Conservation (phyloP, 2,329 filamentous ascomycete species). For the Microsporum ferrugineum region DNA sequence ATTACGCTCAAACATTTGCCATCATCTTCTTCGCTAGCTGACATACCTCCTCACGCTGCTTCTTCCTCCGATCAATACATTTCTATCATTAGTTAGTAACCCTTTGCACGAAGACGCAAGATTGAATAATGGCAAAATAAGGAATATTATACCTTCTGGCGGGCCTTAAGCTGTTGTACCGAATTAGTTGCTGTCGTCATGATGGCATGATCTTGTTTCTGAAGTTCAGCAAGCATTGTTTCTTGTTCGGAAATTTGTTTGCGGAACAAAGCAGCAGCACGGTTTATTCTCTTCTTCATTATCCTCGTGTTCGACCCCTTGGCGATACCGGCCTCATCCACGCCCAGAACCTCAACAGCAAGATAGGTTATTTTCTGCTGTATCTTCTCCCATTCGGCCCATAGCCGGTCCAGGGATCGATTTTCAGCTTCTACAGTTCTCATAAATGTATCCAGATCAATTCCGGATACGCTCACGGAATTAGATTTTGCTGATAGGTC, state of each 20-base stretch:
- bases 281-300: conserved; percentile 9
- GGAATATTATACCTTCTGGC: conserved; percentile 12
- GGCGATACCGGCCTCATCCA: not conserved
- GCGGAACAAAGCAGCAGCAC: conserved; percentile 5
- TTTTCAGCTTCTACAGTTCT: not conserved
- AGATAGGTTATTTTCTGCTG: conserved; percentile 16
- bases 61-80: conserved; percentile 12
- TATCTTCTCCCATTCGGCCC: conserved; percentile 17
- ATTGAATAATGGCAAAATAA: not conserved
- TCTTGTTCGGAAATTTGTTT: not conserved
- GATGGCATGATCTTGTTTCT: conserved; percentile 8
- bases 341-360: conserved; percentile 14
- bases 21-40: conserved; percentile 15
- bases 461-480: not conserved
- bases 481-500: not conserved
- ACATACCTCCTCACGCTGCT: conserved; percentile 14
- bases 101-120: too few relatives aligned
- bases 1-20: not conserved
- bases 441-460: not conserved
- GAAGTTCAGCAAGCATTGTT: not conserved
- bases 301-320: not conserved
- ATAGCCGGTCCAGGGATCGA: conserved; percentile 11
- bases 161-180: conserved; percentile 9
- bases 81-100: conserved; percentile 7
- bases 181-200: conserved; percentile 6